These are phyloP conservation scores for Sclerospora graminicola DNA, from an alignment of 352 stramenopile genomes.

Conservation along the genomic window DNA sequence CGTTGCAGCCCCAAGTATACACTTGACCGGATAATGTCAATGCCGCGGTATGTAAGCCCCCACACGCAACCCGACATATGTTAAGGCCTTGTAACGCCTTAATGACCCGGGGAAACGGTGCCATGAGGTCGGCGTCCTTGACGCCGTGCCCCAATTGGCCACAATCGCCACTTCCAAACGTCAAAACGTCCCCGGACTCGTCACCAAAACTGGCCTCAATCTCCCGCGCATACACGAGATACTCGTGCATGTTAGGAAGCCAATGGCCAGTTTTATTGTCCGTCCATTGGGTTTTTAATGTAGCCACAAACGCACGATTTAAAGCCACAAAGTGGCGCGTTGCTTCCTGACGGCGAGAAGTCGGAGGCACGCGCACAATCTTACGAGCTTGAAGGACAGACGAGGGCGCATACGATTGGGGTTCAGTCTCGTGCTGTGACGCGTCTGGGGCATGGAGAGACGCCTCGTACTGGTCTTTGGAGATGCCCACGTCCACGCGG, in stretches of 20 bases:
- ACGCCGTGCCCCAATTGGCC: conserved; percentile 88
- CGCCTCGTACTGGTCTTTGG: conserved; percentile 65
- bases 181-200: conserved; percentile 40
- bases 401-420: conserved; percentile 7
- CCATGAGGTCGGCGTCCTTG: conserved; percentile 68
- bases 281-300: conserved; percentile 46
- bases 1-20: conserved; percentile 93
- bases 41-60: conserved; percentile 87
- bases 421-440: no score
- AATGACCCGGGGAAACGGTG: conserved; percentile 56
- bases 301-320: conserved; percentile 58
- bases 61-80: conserved; percentile 74
- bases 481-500: conserved; percentile 54
- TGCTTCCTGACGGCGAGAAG: conserved; percentile 25
- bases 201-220: conserved; percentile 47
- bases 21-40: conserved; percentile 82
- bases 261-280: conserved; percentile 59
- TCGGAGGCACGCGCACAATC: conserved; percentile 23
- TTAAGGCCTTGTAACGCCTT: conserved; percentile 24
- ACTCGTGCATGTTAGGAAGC: conserved; percentile 74
- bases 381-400: conserved; percentile 35
- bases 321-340: conserved; percentile 48
- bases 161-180: conserved; percentile 89
- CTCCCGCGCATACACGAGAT: conserved; percentile 57
- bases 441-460: conserved; percentile 5